Evolutionary conservation across 1,284 basidiomycete species (phyloP).

Genomic region (Tilletiaria anomala): DNA sequence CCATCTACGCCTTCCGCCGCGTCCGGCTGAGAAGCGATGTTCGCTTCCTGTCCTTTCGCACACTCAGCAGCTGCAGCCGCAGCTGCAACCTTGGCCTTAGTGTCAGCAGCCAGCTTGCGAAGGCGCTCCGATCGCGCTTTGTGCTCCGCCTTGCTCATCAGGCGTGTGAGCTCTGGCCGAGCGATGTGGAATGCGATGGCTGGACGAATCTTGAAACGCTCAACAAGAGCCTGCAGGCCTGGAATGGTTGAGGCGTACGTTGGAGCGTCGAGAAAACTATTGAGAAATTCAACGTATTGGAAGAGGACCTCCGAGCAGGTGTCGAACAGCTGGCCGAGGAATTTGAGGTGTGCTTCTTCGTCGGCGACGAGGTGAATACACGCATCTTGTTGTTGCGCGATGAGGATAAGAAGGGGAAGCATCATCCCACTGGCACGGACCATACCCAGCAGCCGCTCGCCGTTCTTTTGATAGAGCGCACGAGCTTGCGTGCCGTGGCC

Average conservation of each 20-base stretch:
- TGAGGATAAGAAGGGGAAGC: constrained; percentile 21
- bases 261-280: constrained; percentile 17
- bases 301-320: constrained; percentile 30
- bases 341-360: constrained; percentile 31
- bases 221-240: constrained; percentile 12
- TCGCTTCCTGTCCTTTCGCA: background rate
- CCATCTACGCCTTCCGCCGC: constrained; percentile 3
- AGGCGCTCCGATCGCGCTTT: no score
- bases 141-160: no score
- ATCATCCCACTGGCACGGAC: constrained; percentile 15
- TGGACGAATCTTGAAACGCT: constrained; percentile 30
- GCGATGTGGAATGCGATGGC: constrained; percentile 33
- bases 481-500: constrained; percentile 12
- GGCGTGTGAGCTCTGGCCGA: constrained; percentile 23
- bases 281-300: constrained; percentile 36
- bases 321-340: constrained; percentile 34
- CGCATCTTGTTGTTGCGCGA: constrained; percentile 21
- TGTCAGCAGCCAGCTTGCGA: background rate
- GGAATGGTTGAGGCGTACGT: constrained; percentile 25
- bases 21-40: background rate
- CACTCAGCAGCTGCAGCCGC: background rate
- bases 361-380: constrained; percentile 31
- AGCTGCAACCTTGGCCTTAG: background rate
- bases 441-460: constrained; percentile 17
- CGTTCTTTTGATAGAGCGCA: constrained; percentile 15